Evolutionary conservation across 768 basidiomycete genomes (phyloP).

Genomic region (Tricholoma flavovirens): DNA sequence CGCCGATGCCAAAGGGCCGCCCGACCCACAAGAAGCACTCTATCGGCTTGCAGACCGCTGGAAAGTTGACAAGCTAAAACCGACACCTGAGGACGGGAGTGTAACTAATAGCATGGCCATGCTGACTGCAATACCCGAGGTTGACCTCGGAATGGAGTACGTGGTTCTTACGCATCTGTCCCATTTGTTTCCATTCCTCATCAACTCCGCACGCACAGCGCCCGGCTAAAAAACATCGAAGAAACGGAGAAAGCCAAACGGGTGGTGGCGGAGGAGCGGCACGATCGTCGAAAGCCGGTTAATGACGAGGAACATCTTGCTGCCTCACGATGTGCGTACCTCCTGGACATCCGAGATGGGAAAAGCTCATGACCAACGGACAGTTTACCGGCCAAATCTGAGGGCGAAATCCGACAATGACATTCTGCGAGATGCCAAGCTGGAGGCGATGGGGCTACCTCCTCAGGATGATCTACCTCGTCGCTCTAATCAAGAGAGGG

Average conservation of each 20-base stretch:
- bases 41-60: constrained; percentile 66
- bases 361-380: constrained; percentile 5
- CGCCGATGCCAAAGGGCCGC: constrained; percentile 36
- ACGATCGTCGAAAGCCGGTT: constrained; percentile 46
- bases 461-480: constrained; percentile 46
- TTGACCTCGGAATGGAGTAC: constrained; percentile 98
- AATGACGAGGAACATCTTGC: constrained; percentile 81
- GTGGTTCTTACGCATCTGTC: constrained; percentile 28
- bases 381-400: constrained; percentile 82
- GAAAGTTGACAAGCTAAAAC: constrained; percentile 52
- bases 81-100: constrained; percentile 78
- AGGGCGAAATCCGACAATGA: constrained; percentile 84
- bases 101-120: constrained; percentile 92
- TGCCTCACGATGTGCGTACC: constrained; percentile 74
- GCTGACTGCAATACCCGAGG: constrained; percentile 97
- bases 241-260: constrained; percentile 97
- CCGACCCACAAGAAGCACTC: constrained; percentile 75
- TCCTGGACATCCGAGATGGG: not conserved
- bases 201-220: constrained; percentile 36
- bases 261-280: constrained; percentile 67
- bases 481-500: constrained; percentile 47
- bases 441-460: constrained; percentile 78
- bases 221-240: constrained; percentile 91
- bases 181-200: not conserved
- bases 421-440: constrained; percentile 81